Evolutionary conservation across 345 rosid genomes (phyloP), one percentile per base, ranked within the genome.

Genomic region (Corchorus capsularis): DNA sequence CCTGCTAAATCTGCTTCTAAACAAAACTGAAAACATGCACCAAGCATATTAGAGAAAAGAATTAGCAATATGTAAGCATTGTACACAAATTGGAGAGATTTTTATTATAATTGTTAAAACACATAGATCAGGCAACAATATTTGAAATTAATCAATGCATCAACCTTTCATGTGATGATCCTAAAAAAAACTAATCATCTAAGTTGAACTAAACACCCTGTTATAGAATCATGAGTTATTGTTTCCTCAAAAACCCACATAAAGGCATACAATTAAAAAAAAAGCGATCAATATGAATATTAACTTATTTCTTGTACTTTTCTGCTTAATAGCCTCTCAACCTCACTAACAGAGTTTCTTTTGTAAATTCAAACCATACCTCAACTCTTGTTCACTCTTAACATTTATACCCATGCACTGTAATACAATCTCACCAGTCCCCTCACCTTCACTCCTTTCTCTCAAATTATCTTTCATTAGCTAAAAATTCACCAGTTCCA

Each of bases 301-400:
- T 60, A 22, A 35, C 73, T 70, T 17, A 27, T 70, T 69, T 70
- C 73, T 35, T 7, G 20, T 34, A 12, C 22, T 34, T 52, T 52
- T 32, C 9, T 54, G 16, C 46, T 20, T 34, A 52, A 4, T 60
- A 69, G 27, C 16, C 61, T 34, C 73, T 35, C 14, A 35, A 16
- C 45, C 73, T 52, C 34, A 53, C 3, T 69, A 35, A 22, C 35
- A 22, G 17, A 46, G 11, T 49, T 67, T n/a, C n/a, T 46, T 11
- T 45, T 67, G 20, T 63, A 63, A 20, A 8, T 37, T 22, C 37
- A 59, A 37, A 63, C 46, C 22, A 63, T 35, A 37, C 17, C 27
- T 17, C n/a, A 64, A 15, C 49, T n/a, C n/a, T 20, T 3, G 27
- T 64, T 49, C 0, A 41, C 22, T 41, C 49, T 37, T 37, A 27